phyloP scores from a whole-genome alignment of 495 filamentous ascomycete genomes.

The Cercophora newfieldiana region DNA sequence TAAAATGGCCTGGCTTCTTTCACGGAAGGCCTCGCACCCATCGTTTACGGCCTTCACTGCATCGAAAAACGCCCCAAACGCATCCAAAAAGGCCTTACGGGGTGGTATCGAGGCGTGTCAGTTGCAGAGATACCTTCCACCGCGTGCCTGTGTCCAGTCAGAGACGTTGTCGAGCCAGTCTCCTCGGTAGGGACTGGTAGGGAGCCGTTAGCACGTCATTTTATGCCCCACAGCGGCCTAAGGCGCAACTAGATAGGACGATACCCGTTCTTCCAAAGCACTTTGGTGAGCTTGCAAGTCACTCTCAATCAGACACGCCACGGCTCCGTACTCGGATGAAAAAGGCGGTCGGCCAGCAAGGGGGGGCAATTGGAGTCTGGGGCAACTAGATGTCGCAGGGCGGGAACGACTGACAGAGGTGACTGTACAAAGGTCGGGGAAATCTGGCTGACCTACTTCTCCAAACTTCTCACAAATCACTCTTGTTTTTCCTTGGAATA shows the following conservation, averaged over 20 bases:
- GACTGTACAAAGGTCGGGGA: neutral
- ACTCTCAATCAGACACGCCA: neutral
- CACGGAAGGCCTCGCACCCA: too few relatives aligned
- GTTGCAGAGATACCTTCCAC: too few relatives aligned
- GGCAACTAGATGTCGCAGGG: conserved; percentile 1
- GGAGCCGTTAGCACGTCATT: conserved; percentile 16
- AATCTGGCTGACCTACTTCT: neutral
- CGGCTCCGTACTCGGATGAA: conserved; percentile 31
- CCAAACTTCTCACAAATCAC: neutral
- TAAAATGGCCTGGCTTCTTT: too few relatives aligned
- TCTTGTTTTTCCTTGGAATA: neutral
- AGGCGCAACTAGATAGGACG: neutral
- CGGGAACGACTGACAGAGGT: neutral
- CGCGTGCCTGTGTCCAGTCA: neutral
- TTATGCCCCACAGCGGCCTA: conserved; percentile 15
- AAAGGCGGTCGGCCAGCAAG: conserved; percentile 27
- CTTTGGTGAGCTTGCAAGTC: conserved; percentile 1
- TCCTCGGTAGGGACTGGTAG: neutral
- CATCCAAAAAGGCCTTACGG: too few relatives aligned
- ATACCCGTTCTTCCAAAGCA: neutral
- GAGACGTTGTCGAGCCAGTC: neutral
- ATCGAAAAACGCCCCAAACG: too few relatives aligned
- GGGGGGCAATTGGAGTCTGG: neutral
- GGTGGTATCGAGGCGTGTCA: too few relatives aligned
- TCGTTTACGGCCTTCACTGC: too few relatives aligned